Base-by-base conservation (phyloP, 148 eudicot species). In the Camellia lanceoleosa region DNA sequence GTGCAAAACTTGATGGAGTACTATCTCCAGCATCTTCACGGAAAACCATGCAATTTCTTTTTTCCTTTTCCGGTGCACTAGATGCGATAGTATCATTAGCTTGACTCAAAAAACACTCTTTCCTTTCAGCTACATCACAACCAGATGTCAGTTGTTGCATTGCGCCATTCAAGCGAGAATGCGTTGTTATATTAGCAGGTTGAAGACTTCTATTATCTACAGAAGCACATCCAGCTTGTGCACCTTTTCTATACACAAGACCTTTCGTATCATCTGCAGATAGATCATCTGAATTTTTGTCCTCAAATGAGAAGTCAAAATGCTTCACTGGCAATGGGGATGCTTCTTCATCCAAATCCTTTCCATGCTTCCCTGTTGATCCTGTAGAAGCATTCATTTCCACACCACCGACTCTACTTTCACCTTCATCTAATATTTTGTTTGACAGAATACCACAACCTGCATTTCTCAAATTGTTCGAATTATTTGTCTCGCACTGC, bases 281-380 rank as follows among this genome's bases (percentile, higher is more conserved):
- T 30, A 30, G 38, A 30, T 30, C 38, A 30, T 30, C 38, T 30
- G 38, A 30, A 30, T 30, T 30, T 30, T 30, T 30, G 38, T 30
- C 38, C 38, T 30, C 38, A 30, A 30, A 81, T 7, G 89, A 86
- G 76, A 97, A 97, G 82, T 93, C 97, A 86, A 96, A 90, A 84
- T 94, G 99, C 87, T 89, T 97, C 52, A 94, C 92, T 30, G 94
- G 99, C 78, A 97, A 75, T 9, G 98, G 97, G 23, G 99, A 97
- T 64, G 80, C 89, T 86, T 92, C 89, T 83, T 82, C 84, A 55
- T 85, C 84, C 77, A 83, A 6, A 85, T 44, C 76, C 43, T 81
- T 87, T 66, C 78, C 88, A 68, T 77, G 84, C 64, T 79, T 87
- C 78, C 68, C 74, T 13, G 64, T 71, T 60, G 79, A 78, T 9